These are phyloP conservation scores for Ceratocystis harringtonii DNA, from an alignment of 2,329 filamentous ascomycete genomes.

Conservation along the genomic window DNA sequence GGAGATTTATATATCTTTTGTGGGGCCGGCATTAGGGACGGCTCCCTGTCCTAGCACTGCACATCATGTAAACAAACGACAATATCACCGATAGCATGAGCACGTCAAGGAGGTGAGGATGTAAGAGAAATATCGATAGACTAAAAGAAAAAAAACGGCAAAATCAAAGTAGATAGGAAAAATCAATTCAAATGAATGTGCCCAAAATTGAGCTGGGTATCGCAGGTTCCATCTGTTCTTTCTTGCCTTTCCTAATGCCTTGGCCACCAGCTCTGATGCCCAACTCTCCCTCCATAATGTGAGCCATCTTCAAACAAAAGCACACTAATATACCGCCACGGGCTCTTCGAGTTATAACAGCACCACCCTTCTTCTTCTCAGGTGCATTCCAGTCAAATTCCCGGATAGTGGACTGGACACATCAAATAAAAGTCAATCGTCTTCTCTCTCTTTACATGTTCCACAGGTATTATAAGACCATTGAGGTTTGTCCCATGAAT, in stretches of 20 bases:
- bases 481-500: too few relatives aligned
- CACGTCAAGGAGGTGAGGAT: neutral
- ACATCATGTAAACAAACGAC: neutral
- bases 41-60: neutral
- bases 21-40: neutral
- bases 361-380: too few relatives aligned
- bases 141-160: conserved; percentile 12
- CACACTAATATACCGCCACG: too few relatives aligned
- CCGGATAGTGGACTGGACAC: too few relatives aligned
- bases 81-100: conserved; percentile 15
- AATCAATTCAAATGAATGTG: conserved; percentile 15
- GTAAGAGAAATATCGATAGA: too few relatives aligned
- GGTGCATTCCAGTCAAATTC: too few relatives aligned
- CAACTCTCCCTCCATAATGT: neutral
- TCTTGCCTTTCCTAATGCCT: neutral
- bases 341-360: too few relatives aligned
- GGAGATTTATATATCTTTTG: neutral
- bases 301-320: neutral
- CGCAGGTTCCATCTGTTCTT: conserved; percentile 12
- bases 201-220: conserved; percentile 18
- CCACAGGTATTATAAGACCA: too few relatives aligned
- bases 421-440: too few relatives aligned
- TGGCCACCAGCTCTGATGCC: neutral
- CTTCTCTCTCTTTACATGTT: too few relatives aligned
- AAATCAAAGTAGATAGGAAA: conserved; percentile 5